Conservation (phyloP, 352 stramenopile genomes). For the Globisporangium solare region DNA sequence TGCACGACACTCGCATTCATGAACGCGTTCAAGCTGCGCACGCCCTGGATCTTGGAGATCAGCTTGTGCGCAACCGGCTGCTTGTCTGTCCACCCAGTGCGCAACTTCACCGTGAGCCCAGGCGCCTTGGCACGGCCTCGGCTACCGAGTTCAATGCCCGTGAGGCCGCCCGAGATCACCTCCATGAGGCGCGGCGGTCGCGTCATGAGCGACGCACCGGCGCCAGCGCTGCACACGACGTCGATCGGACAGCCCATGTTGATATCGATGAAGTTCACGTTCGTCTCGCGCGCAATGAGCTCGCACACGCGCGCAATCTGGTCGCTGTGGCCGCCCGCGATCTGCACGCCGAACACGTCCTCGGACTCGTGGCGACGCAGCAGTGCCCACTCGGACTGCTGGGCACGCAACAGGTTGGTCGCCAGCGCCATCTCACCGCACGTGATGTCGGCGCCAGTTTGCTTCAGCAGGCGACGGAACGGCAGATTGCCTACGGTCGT, state of each 20-base stretch:
- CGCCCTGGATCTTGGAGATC: conserved; percentile 86
- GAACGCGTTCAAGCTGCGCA: conserved; percentile 49
- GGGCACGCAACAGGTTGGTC: conserved; percentile 93
- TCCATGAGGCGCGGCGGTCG: conserved; percentile 85
- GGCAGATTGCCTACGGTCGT: conserved; percentile 99
- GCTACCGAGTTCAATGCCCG: conserved; percentile 71
- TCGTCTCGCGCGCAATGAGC: conserved; percentile 89
- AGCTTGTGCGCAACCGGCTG: conserved; percentile 93
- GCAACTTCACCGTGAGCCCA: conserved; percentile 97
- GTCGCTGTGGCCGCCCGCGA: conserved; percentile 91
- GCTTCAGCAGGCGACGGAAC: conserved; percentile 97
- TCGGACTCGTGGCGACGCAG: conserved; percentile 95
- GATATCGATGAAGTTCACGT: conserved; percentile 98
- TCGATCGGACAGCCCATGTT: conserved; percentile 99
- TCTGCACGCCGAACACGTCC: conserved; percentile 98
- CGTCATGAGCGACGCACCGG: conserved; percentile 94
- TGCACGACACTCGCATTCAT: conserved; percentile 79
- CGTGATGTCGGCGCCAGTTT: conserved; percentile 98
- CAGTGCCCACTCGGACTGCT: conserved; percentile 96
- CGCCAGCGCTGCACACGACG: conserved; percentile 83
- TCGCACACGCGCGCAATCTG: conserved; percentile 93
- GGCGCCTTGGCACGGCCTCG: conserved; percentile 25
- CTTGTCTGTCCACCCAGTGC: conserved; percentile 96
- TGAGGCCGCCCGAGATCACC: conserved; percentile 87
- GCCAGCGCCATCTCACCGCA: conserved; percentile 98